Evolutionary conservation across 2,329 filamentous ascomycete genomes (phyloP), one percentile per base, ranked within the genome.

Genomic region (Alternaria arborescens): DNA sequence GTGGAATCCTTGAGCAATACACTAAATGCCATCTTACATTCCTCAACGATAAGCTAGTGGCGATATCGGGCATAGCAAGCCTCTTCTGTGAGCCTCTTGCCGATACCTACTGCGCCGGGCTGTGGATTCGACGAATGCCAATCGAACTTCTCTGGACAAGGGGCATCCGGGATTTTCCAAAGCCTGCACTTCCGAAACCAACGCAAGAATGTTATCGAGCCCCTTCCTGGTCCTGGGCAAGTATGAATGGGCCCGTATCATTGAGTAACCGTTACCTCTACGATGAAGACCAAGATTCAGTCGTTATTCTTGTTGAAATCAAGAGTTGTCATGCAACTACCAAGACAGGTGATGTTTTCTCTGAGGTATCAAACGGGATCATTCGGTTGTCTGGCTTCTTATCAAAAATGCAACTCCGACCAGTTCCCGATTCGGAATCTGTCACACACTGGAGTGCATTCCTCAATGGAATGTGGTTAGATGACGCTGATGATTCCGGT

Each of bases 201-300:
- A 7, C 7, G 10, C 26, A 1, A 3, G 12, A 4, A 41, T 8
- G 10, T 8, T 40, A 32, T 3, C 32, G 18, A 4, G 43, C 53
- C 14, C 43, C 43, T 20, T 41, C 24, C 2, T 55, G 43, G 43
- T 55, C 53, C 18, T 42, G 44, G 53, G 43, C 43, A 41, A 48
- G 43, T 24, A 3, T 4, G 1, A n/a, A 55, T 38, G 4, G 8
- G 3, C 28, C 28, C 0, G 2, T 30, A 10, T 1, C 1, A 30
- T 2, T 1, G 3, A 30, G 28, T 22, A 1, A 22, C 20, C 20
- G 20, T 20, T 20, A 20, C 4, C 4, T 22, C 11, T 10, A 32
- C 28, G 3, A 11, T 11, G 3, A 1, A 4, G 1, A 7, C 1
- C 30, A 32, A 32, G 4, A 5, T 0, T 3, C 10, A 12, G 10